These are phyloP conservation scores for Paecilomyces variotii DNA, from an alignment of 2,329 filamentous ascomycete genomes.

Conservation along the genomic window DNA sequence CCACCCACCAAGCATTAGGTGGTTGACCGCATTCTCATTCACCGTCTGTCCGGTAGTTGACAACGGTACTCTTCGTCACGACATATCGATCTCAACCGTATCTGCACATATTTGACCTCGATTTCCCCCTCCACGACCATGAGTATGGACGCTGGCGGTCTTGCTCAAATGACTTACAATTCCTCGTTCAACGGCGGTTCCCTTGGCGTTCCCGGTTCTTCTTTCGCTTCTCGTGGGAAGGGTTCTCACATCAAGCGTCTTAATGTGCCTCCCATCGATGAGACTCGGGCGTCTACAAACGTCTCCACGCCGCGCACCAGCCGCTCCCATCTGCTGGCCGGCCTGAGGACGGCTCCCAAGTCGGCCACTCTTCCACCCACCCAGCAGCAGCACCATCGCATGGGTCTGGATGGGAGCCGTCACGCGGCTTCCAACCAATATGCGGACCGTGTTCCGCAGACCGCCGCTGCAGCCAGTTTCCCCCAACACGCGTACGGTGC, in stretches of 20 bases:
- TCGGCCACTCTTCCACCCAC: slow-evolving; percentile 61
- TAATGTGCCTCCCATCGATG: slow-evolving; percentile 65
- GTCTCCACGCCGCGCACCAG: slow-evolving; percentile 83
- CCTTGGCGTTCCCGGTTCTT: slow-evolving; percentile 67
- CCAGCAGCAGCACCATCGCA: slow-evolving; percentile 40
- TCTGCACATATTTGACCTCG: slow-evolving; percentile 11
- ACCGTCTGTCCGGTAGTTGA: not conserved
- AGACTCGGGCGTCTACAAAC: slow-evolving; percentile 56
- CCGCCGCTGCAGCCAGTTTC: slow-evolving; percentile 50
- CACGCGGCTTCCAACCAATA: slow-evolving; percentile 39
- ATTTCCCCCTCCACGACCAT: slow-evolving; percentile 18
- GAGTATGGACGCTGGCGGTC: slow-evolving; percentile 88
- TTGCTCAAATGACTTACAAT: slow-evolving; percentile 97
- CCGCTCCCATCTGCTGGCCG: slow-evolving; percentile 87
- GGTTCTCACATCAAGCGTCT: slow-evolving; percentile 85
- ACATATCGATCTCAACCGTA: slow-evolving; percentile 1
- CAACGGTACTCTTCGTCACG: not conserved
- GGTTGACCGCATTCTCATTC: not conserved
- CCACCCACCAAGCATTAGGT: not conserved
- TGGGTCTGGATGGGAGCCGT: slow-evolving; percentile 40
- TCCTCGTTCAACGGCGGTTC: slow-evolving; percentile 59
- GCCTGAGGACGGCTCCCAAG: slow-evolving; percentile 88
- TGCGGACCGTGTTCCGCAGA: slow-evolving; percentile 48
- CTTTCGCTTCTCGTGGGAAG: slow-evolving; percentile 78
- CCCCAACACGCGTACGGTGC: slow-evolving; percentile 33